Conservation (phyloP, 139 green algal species). For the Pleodorina starrii region DNA sequence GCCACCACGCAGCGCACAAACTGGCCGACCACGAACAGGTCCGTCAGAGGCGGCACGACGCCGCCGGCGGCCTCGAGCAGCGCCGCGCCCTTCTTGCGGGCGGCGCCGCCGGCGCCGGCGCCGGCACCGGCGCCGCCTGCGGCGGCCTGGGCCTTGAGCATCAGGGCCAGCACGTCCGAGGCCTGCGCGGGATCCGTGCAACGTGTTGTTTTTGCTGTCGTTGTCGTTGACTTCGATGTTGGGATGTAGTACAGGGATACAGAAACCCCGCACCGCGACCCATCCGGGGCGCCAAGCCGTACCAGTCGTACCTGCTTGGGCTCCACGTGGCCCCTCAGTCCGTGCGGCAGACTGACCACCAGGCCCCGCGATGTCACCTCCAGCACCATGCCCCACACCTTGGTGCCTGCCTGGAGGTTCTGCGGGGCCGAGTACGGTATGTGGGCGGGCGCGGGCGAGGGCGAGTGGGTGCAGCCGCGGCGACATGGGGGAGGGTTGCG, state of each 20-base stretch:
- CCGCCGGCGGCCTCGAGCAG: conserved; percentile 33
- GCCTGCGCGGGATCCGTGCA: no score
- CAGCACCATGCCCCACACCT: conserved; percentile 83
- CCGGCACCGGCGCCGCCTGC: not conserved
- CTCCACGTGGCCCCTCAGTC: conserved; percentile 82
- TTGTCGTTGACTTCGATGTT: no score
- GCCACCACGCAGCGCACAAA: conserved; percentile 80
- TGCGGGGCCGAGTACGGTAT: no score
- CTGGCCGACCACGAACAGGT: conserved; percentile 83
- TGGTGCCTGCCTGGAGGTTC: conserved; percentile 74
- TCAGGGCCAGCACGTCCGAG: conserved; percentile 75
- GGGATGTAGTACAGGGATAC: no score
- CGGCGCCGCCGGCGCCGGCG: not conserved
- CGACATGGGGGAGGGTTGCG: no score
- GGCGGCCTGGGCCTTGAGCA: conserved; percentile 44
- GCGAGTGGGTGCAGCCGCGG: no score
- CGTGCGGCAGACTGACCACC: conserved; percentile 85
- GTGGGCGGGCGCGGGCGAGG: no score
- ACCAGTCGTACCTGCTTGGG: conserved; percentile 52
- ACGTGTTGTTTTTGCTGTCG: no score
- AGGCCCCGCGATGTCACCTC: conserved; percentile 80
- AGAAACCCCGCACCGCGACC: no score
- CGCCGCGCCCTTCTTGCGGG: conserved; percentile 44
- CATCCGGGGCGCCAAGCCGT: no score
- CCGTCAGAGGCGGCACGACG: conserved; percentile 19